Evolutionary conservation across 768 basidiomycete genomes (phyloP), one percentile per base, ranked within the genome.

Genomic region (Lactarius deliciosus): DNA sequence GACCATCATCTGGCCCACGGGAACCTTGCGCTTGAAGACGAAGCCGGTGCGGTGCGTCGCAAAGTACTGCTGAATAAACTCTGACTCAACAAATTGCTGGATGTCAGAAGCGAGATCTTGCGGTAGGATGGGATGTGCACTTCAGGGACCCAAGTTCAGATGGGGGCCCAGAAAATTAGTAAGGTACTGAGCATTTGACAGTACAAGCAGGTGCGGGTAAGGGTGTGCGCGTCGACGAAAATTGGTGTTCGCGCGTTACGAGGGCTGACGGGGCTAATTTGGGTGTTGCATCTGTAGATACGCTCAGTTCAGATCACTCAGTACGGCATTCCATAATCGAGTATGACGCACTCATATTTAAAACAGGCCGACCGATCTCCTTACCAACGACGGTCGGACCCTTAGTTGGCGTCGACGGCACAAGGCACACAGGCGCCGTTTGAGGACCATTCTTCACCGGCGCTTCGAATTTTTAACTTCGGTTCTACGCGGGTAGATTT

Each of bases 11-110:
- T 92, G 88, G 28, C 83, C 87, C 4, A 96, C 85, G 1, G 95
- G 94, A 2, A 96, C 85, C 67, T 82, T 86, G 56, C 93, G 83
- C 68, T 85, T 83, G 76, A 94, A 94, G 65, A 94, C 89, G 73
- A 96, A 88, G 0, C 95, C 95, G 9, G 87, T 90, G n/a, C 89
- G 85, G 72, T 94, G 92, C 1, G 88, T 94, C 20, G 94, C 91
- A 74, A 98, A 96, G 75, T 96, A 96, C 70, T 87, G 88, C 56
- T 81, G 82, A 41, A 94, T 93, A 75, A 91, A 97, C 45, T 93
- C 90, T 0, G 89, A 90, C 73, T 92, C 86, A 7, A 88, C 87
- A 76, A 96, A 96, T 69, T 90, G 90, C 70, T 91, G 87, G 50
- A 96, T 96, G 70, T 95, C 92, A 34, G 85, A 86, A 2, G 87